A percentile compares a stretch with the other conserved stretches of the same genome.
Evolutionary conservation across 192 early-diverging fungal genomes (phyloP).

Genomic region (Chytriomyces confervae): DNA sequence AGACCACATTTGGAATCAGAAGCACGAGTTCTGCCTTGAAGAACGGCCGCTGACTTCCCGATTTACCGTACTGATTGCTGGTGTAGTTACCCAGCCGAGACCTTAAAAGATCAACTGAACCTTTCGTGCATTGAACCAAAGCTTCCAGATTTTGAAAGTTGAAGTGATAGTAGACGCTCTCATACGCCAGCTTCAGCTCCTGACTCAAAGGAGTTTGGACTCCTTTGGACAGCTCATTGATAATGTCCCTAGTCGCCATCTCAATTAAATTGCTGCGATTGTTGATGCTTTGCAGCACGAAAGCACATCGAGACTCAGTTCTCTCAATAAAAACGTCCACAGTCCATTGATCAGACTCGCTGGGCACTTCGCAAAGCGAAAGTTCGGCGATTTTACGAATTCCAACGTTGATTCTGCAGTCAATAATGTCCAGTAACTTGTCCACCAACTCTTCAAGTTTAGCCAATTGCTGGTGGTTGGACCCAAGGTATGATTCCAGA

Average conservation of each 20-base stretch:
- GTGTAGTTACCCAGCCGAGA: slow-evolving; percentile 64
- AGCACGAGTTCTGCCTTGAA: slow-evolving; percentile 66
- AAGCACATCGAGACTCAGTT: slow-evolving; percentile 59
- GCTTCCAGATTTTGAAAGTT: slow-evolving; percentile 69
- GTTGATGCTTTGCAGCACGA: slow-evolving; percentile 56
- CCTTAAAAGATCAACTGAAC: slow-evolving; percentile 61
- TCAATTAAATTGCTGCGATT: slow-evolving; percentile 67
- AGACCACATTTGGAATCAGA: slow-evolving; percentile 65
- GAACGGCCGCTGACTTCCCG: slow-evolving; percentile 59
- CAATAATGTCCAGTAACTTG: slow-evolving; percentile 62
- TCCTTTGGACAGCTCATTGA: slow-evolving; percentile 59
- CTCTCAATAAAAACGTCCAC: slow-evolving; percentile 63
- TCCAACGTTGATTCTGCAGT: slow-evolving; percentile 62
- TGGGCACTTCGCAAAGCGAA: slow-evolving; percentile 60
- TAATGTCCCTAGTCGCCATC: slow-evolving; percentile 61
- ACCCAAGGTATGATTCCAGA: slow-evolving; percentile 56
- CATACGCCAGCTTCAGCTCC: slow-evolving; percentile 61
- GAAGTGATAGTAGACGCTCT: slow-evolving; percentile 68
- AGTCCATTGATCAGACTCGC: slow-evolving; percentile 66
- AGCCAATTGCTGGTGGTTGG: slow-evolving; percentile 59
- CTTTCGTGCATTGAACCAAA: slow-evolving; percentile 66
- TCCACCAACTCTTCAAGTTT: slow-evolving; percentile 66
- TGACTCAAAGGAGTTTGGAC: slow-evolving; percentile 48
- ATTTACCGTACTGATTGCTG: slow-evolving; percentile 63
- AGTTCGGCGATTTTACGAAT: slow-evolving; percentile 63